Percentiles rank a stretch among this genome's conserved stretches.
These are phyloP conservation scores for Corchorus capsularis DNA, from an alignment of 345 rosid species.

Conservation along the genomic window DNA sequence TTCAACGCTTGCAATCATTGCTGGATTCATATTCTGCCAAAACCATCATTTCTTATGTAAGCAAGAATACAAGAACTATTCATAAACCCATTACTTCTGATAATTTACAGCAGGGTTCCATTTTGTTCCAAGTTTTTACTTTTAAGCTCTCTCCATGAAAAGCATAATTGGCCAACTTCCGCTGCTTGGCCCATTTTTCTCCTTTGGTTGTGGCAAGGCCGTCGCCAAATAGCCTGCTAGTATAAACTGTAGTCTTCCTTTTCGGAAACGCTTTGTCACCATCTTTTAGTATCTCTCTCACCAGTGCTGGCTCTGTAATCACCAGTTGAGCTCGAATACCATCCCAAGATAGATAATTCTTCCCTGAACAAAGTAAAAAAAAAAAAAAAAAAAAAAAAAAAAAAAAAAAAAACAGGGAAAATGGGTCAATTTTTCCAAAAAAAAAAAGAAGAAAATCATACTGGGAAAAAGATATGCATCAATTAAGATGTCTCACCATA, in stretches of 20 bases:
- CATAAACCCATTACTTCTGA: no score
- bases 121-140: slow-evolving; percentile 17
- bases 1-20: no score
- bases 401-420: background rate
- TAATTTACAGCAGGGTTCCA: background rate
- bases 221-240: slow-evolving; percentile 28
- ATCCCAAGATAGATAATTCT: slow-evolving; percentile 36
- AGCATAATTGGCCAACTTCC: slow-evolving; percentile 44
- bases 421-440: background rate
- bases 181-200: slow-evolving; percentile 41
- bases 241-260: slow-evolving; percentile 23
- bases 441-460: background rate
- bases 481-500: slow-evolving; percentile 21
- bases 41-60: no score
- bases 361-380: slow-evolving; percentile 22
- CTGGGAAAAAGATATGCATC: background rate
- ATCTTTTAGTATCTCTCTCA: slow-evolving; percentile 41
- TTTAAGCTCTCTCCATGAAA: slow-evolving; percentile 51
- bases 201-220: slow-evolving; percentile 34
- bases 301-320: slow-evolving; percentile 38
- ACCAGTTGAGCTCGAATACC: slow-evolving; percentile 40
- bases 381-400: background rate
- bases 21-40: no score
- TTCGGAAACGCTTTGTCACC: slow-evolving; percentile 29
- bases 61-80: no score